phyloP scores from a whole-genome alignment of 306 rosid species.

The Pterocarpus macrocarpus region DNA sequence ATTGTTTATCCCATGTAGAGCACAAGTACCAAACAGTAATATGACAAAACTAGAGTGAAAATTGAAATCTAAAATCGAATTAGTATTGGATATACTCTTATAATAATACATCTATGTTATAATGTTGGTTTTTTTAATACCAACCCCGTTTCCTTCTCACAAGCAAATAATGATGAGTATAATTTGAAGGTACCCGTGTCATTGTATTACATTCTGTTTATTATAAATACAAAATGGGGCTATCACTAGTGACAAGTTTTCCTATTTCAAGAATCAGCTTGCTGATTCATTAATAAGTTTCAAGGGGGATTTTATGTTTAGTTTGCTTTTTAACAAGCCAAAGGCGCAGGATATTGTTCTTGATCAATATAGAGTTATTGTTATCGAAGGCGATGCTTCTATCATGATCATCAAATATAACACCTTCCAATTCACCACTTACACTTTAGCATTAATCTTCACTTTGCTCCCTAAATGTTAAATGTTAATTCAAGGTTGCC shows the following conservation, averaged over 20 bases:
- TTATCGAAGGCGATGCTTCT: background rate
- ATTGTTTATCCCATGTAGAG: too few species aligned
- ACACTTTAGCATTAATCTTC: background rate
- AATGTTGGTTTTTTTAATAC: background rate
- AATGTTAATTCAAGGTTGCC: background rate
- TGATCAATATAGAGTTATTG: background rate
- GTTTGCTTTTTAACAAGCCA: background rate
- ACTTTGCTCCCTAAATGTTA: too few species aligned
- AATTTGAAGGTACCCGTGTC: background rate
- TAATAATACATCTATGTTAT: background rate
- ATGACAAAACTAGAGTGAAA: background rate
- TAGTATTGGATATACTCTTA: background rate
- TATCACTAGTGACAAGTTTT: too few species aligned
- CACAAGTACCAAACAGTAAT: too few species aligned
- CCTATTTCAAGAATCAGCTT: too few species aligned
- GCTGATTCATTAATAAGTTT: background rate
- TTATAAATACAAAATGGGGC: background rate
- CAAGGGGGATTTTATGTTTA: background rate
- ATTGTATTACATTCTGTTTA: background rate
- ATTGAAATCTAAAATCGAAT: slow-evolving; percentile 3
- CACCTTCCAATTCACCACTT: background rate
- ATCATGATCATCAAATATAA: background rate
- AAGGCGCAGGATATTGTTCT: background rate
- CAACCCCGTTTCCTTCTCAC: background rate
- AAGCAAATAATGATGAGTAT: background rate